These are phyloP conservation scores for Apiotrichum mycotoxinovorans DNA, from an alignment of 1,284 basidiomycete species.

Conservation along the genomic window DNA sequence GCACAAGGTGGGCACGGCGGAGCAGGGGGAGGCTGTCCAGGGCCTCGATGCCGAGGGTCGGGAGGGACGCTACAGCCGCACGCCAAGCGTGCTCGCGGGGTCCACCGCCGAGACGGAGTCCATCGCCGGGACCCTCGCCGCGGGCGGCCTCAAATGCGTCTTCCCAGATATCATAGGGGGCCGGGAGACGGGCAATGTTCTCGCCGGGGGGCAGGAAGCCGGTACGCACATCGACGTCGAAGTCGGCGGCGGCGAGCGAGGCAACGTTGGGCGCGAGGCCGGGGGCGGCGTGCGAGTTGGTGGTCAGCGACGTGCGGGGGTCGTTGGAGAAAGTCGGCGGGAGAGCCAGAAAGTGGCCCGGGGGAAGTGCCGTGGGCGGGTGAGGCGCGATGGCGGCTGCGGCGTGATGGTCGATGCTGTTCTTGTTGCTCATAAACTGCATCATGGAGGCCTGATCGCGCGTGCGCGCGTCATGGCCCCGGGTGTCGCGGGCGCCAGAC, in stretches of 20 bases:
- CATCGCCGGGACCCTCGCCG: slow-evolving; percentile 49
- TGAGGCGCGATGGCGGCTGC: neutral
- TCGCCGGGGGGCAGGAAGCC: slow-evolving; percentile 86
- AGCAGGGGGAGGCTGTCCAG: slow-evolving; percentile 64
- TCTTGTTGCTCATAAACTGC: neutral
- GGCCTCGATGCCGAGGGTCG: slow-evolving; percentile 56
- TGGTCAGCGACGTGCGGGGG: slow-evolving; percentile 34
- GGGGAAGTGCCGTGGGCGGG: slow-evolving; percentile 44
- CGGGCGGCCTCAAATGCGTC: slow-evolving; percentile 52
- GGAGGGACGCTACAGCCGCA: slow-evolving; percentile 63
- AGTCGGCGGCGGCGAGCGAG: slow-evolving; percentile 86
- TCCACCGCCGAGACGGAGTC: slow-evolving; percentile 58
- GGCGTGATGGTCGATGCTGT: neutral
- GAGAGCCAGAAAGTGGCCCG: slow-evolving; percentile 64
- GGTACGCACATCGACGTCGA: slow-evolving; percentile 85
- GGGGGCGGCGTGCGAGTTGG: slow-evolving; percentile 36
- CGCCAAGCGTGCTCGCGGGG: slow-evolving; percentile 63
- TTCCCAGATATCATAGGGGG: slow-evolving; percentile 70
- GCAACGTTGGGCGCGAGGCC: slow-evolving; percentile 63
- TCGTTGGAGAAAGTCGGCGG: slow-evolving; percentile 51
- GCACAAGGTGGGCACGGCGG: slow-evolving; percentile 77
- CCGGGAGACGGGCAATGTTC: slow-evolving; percentile 63
- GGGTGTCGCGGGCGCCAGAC: neutral
- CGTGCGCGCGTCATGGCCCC: neutral
- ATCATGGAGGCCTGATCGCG: neutral